Evolutionary conservation across 495 filamentous ascomycete species (phyloP).

Genomic region (Aspergillus carlsbadensis): DNA sequence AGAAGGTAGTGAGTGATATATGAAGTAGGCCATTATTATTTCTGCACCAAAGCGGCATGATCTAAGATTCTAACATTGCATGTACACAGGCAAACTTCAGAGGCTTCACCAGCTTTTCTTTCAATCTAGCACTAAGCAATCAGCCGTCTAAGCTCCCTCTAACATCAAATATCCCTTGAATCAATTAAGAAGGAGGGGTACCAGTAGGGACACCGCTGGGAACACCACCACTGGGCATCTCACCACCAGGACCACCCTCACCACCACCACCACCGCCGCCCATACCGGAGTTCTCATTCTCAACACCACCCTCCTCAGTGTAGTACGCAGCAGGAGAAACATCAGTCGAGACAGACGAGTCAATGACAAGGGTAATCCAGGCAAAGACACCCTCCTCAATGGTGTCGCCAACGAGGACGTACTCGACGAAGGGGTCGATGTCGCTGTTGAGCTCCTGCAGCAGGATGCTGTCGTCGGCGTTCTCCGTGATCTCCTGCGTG

Average conservation of each 20-base stretch:
- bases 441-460: conserved; percentile 43
- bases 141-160: too few relatives aligned
- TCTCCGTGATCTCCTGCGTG: conserved; percentile 47
- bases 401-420: conserved; percentile 50
- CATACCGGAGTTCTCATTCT: conserved; percentile 30
- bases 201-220: neutral
- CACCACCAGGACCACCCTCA: neutral
- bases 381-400: conserved; percentile 34
- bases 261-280: conserved; percentile 11
- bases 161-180: too few relatives aligned
- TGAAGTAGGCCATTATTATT: too few relatives aligned
- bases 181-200: conserved; percentile 1
- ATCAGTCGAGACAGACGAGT: conserved; percentile 22
- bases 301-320: conserved; percentile 36
- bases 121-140: too few relatives aligned
- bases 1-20: too few relatives aligned
- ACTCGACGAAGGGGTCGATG: conserved; percentile 60
- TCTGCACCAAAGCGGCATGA: too few relatives aligned
- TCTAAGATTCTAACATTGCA: too few relatives aligned
- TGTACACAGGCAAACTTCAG: too few relatives aligned
- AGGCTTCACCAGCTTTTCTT: too few relatives aligned
- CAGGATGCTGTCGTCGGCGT: conserved; percentile 53
- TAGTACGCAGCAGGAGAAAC: conserved; percentile 34
- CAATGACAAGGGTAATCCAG: conserved; percentile 38
- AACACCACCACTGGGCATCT: neutral